Evolutionary conservation across 2,329 filamentous ascomycete species (phyloP), one percentile per base, ranked within the genome.

Genomic region (Ceratocystis alfenasii): DNA sequence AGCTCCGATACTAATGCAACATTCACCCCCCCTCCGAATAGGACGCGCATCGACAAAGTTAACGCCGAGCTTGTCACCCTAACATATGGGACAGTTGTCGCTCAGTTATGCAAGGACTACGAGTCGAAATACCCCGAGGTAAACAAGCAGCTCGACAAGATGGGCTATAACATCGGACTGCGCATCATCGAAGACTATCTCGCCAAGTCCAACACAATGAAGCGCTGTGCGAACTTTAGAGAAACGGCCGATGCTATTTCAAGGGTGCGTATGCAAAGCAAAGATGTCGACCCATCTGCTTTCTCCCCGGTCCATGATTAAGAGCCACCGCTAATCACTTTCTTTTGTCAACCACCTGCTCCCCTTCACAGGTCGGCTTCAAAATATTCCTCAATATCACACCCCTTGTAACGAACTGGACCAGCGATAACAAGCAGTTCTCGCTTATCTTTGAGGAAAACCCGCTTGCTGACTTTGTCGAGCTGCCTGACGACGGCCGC

Each of bases 371-470:
- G 89, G 88, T 99, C 70, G 94, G 94, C 66, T 99, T 99, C 79
- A 97, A 99, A 78, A 96, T 99, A 70, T 99, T 99, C 75, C 84
- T 99, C 68, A 99, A 99, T 73, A 91, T 96, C 71, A 95, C 92
- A 3, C 94, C 94, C 0, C 88, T 87, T 6, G 87, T 97, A 69
- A 90, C 91, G 61, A 96, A 95, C 74, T 99, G 94, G 94, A 94
- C 91, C 25, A 89, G 83, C 74, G 94, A 99, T 76, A 94, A 87
- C 78, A 96, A 96, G 74, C 90, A 95, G 71, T 99, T 99, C 78
- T 96, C 91, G 0, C 80, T 99, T 12, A 84, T 96, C 17, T 96
- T 99, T 71, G 94, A 99, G 70, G 94, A 99, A 75, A 99, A 97
- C 73, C 94, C 94, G 0, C 79, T 99, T 67, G 92, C 92, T 63